Evolutionary conservation across 495 filamentous ascomycete species (phyloP), one percentile per base, ranked within the genome.

Genomic region (Tetracladium setigerum): DNA sequence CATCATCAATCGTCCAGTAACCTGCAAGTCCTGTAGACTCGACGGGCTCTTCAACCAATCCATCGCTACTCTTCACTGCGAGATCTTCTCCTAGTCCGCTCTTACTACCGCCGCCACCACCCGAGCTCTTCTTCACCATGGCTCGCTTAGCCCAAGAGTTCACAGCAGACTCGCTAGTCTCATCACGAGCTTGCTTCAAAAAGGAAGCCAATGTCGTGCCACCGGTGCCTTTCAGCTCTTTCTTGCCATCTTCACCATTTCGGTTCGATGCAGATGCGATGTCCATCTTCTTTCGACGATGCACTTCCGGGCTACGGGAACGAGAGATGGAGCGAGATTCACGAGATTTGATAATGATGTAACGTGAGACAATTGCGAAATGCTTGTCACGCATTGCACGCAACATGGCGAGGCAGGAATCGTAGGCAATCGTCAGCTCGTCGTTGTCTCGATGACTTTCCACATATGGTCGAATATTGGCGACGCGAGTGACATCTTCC

Each of bases 141-240:
- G 95, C 70, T 22, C 84, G 71, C 53, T 74, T 71, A 1, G 86
- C 83, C 89, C 89, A 95, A 2, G 78, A 73, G 54, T 91, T 84
- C 17, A 96, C 81, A 9, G 89, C 86, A 8, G 88, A 87, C 63
- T 97, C 92, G 34, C 88, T 86, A 5, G 91, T 97, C 70, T 99
- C 92, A 59, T 97, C 91, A 4, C 91, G 76, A 2, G 91, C 90
- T 63, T 97, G 91, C 60, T 95, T 95, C 42, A 97, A 69, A 61
- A 97, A 97, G 0, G 89, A 86, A 45, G 96, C 95, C 50, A 97
- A 67, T 1, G 89, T 84, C 0, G 91, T 96, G 7, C 91, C 91
- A 16, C 92, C 92, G 0, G 92, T 98, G 17, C 92, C 92, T 30
- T 82, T 86, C 0, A 97, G 73, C 48, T 82, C 85, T 57, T 68